Evolutionary conservation across 306 rosid species (phyloP).

Genomic region (Pyrus bretschneideri): DNA sequence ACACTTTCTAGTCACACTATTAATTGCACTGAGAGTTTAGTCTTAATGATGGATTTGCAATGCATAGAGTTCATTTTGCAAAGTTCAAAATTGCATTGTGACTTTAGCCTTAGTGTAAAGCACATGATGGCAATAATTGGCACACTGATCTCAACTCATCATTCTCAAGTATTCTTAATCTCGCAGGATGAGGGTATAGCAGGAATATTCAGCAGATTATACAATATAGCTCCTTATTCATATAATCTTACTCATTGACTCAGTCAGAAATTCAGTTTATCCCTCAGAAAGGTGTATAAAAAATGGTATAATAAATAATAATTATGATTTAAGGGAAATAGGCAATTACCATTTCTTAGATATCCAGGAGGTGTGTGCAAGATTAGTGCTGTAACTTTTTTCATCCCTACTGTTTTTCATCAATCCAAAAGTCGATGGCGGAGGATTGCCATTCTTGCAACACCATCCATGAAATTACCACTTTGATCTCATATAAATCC

Average conservation of each 20-base stretch:
- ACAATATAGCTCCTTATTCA: neutral
- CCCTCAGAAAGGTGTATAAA: neutral
- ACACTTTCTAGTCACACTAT: too few species aligned
- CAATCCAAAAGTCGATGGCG: conserved; percentile 74
- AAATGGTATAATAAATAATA: neutral
- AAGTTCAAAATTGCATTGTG: too few species aligned
- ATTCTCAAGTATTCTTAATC: too few species aligned
- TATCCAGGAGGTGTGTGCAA: conserved; percentile 83
- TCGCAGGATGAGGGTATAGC: too few species aligned
- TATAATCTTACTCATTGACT: neutral
- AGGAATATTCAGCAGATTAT: too few species aligned
- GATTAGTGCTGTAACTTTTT: conserved; percentile 78
- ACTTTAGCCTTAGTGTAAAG: too few species aligned
- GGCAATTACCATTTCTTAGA: conserved; percentile 53
- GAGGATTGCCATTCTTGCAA: conserved; percentile 71
- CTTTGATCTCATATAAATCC: conserved; percentile 7
- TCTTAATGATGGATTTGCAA: too few species aligned
- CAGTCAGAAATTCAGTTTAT: neutral
- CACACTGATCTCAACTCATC: too few species aligned
- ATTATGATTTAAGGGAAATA: neutral
- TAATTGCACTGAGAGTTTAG: too few species aligned
- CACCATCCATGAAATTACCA: conserved; percentile 22
- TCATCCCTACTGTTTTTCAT: conserved; percentile 75
- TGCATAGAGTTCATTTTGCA: too few species aligned
- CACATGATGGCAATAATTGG: too few species aligned